Base-by-base conservation (phyloP, 2,329 filamentous ascomycete genomes). In the Ophiobolus disseminans region DNA sequence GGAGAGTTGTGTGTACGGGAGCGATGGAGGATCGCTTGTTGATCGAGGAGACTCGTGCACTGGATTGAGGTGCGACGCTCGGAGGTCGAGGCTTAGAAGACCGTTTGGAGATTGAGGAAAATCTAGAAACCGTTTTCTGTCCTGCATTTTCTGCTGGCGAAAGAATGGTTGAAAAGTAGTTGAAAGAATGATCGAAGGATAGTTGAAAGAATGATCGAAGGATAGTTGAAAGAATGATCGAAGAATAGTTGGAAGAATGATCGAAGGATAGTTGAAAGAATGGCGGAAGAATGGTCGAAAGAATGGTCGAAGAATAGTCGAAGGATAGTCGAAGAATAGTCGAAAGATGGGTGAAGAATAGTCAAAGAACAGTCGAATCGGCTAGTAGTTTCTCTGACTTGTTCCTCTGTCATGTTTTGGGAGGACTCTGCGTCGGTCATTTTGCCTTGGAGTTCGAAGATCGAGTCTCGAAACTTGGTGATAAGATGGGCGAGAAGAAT, bases 341-440 rank as follows among this genome's bases (percentile, higher is more conserved):
- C 35, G 35, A 21, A 22, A 5, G 11, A 21, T 37, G n/a, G 16
- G 6, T 37, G 17, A 37, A 21, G 19, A 21, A 21, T 19, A 37
- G 20, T 19, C 35, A 20, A 25, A 22, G 22, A 26, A 16, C n/a
- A 39, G 13, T 25, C 13, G 21, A 25, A 96, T 54, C 91, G 88
- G 63, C 85, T 89, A 57, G 87, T 92, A 45, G 97, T 84, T 71
- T 97, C 91, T 69, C 92, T 91, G 1, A 93, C 91, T 71, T 97
- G 92, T 13, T 88, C 88, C 72, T 97, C 94, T 1, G 91, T 95
- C 60, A 97, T 89, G 35, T 92, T 90, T 64, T 95, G 90, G 3
- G 91, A 95, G 10, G 92, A 90, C 50, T 90, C 86, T 82, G 97
- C 93, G 65, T 97, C 92, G 62, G 96, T 90, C 58, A 97, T 78